Conservation (phyloP, 2,329 filamentous ascomycete species). For the Colletotrichum incanum region DNA sequence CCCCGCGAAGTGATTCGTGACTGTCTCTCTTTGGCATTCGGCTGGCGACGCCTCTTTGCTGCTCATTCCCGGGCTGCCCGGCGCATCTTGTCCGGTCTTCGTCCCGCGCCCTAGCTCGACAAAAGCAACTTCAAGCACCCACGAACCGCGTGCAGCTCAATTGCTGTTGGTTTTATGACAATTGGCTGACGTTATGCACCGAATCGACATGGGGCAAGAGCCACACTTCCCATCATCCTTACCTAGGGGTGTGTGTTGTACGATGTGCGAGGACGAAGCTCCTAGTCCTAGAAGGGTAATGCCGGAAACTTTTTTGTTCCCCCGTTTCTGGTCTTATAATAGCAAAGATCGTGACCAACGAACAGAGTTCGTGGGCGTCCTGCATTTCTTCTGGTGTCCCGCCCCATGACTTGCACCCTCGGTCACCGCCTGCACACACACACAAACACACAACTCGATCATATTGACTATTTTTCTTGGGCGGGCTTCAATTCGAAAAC, state of each 20-base stretch:
- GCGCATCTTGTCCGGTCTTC: constrained; percentile 8
- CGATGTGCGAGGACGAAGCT: not conserved
- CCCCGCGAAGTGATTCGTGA: not conserved
- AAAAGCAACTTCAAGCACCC: not conserved
- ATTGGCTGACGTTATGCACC: constrained; percentile 8
- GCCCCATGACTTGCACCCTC: not conserved
- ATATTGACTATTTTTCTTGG: not conserved
- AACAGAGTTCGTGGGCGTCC: constrained; percentile 4
- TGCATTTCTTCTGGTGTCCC: not conserved
- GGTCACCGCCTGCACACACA: not conserved
- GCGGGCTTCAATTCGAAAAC: not conserved
- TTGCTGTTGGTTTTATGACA: constrained; percentile 8
- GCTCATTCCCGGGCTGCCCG: not conserved
- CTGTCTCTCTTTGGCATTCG: not conserved
- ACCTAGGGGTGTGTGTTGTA: constrained; percentile 4
- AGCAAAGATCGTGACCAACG: constrained; percentile 23
- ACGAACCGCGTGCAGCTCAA: constrained; percentile 3
- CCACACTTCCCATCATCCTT: constrained; percentile 24
- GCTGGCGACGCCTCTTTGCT: not conserved
- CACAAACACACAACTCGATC: not conserved
- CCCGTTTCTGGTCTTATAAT: constrained; percentile 10
- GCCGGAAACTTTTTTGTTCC: constrained; percentile 3
- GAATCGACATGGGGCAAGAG: not conserved
- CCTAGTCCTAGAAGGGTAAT: constrained; percentile 29
- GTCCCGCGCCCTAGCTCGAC: not conserved